Percentiles rank a stretch among this genome's conserved stretches.
These are phyloP conservation scores for Haematococcus sp. DNA, from an alignment of 139 green algal genomes.

Conservation along the genomic window DNA sequence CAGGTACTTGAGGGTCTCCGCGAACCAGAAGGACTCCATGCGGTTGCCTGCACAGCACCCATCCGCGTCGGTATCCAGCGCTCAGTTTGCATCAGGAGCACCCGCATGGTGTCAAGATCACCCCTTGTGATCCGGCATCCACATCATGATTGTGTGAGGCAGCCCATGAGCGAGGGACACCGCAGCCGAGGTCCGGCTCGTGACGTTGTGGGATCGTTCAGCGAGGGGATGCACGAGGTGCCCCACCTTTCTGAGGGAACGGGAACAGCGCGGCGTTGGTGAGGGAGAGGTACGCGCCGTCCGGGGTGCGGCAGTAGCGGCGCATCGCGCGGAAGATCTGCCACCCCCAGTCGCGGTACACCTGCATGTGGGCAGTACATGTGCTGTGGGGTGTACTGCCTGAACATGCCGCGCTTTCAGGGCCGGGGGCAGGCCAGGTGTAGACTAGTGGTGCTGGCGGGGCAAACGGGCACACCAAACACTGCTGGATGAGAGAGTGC, in stretches of 20 bases:
- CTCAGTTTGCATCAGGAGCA: too few relatives aligned
- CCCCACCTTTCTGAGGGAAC: neutral
- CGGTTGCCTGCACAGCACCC: conserved; percentile 50
- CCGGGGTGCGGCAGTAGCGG: conserved; percentile 37
- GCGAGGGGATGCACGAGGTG: too few relatives aligned
- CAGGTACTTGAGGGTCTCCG: conserved; percentile 89
- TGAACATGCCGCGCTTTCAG: neutral
- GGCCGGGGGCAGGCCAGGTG: neutral
- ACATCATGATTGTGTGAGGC: neutral
- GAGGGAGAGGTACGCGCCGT: conserved; percentile 47
- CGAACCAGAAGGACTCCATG: conserved; percentile 85
- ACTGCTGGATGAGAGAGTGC: too few relatives aligned
- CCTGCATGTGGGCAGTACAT: too few relatives aligned
- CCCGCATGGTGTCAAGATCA: too few relatives aligned
- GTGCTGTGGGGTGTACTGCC: too few relatives aligned
- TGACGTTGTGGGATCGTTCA: too few relatives aligned
- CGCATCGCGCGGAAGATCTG: conserved; percentile 76
- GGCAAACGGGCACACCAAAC: too few relatives aligned
- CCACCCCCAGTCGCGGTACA: conserved; percentile 79
- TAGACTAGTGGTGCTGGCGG: too few relatives aligned
- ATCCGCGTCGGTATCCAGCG: too few relatives aligned
- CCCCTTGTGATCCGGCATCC: too few relatives aligned
- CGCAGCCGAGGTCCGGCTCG: too few relatives aligned
- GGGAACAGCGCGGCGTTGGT: neutral
- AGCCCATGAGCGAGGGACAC: neutral